These are phyloP conservation scores for Daldinia eschscholtzii DNA, from an alignment of 2,329 filamentous ascomycete species.

Conservation along the genomic window DNA sequence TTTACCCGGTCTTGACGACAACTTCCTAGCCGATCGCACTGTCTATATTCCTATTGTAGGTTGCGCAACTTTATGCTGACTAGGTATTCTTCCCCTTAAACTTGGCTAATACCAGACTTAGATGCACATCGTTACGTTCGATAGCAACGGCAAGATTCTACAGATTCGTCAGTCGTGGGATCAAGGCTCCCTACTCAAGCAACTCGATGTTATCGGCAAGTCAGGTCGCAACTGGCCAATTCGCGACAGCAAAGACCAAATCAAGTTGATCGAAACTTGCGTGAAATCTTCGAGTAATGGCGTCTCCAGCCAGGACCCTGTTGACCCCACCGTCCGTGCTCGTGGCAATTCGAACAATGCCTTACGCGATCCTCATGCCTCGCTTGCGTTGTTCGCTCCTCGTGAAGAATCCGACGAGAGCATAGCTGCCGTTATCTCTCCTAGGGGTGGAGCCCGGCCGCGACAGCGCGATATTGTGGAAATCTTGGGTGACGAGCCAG, in stretches of 20 bases:
- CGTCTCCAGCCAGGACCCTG: conserved; percentile 53
- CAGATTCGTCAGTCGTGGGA: conserved; percentile 96
- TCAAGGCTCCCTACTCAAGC: conserved; percentile 90
- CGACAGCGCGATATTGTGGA: conserved; percentile 79
- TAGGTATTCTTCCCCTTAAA: not conserved
- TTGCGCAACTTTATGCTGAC: conserved; percentile 43
- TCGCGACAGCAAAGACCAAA: conserved; percentile 85
- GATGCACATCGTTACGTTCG: conserved; percentile 91
- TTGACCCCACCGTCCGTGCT: conserved; percentile 59
- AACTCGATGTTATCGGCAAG: conserved; percentile 92
- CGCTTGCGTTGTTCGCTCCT: conserved; percentile 79
- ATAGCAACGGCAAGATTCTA: conserved; percentile 79
- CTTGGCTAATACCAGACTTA: conserved; percentile 54
- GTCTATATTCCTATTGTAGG: conserved; percentile 86
- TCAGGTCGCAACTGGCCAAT: conserved; percentile 96
- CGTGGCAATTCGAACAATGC: conserved; percentile 67
- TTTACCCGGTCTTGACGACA: conserved; percentile 90
- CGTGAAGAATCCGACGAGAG: conserved; percentile 71
- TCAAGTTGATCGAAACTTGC: conserved; percentile 77
- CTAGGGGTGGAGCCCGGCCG: conserved; percentile 70
- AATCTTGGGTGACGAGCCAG: conserved; percentile 71
- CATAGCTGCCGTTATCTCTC: conserved; percentile 67
- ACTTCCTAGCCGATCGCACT: conserved; percentile 86
- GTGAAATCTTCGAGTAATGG: conserved; percentile 63
- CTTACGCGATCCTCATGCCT: conserved; percentile 75